A percentile compares a stretch with the other conserved stretches of the same genome.
Evolutionary conservation across 176 grass and related monocot genomes (phyloP).

Genomic region (Oryza meridionalis): DNA sequence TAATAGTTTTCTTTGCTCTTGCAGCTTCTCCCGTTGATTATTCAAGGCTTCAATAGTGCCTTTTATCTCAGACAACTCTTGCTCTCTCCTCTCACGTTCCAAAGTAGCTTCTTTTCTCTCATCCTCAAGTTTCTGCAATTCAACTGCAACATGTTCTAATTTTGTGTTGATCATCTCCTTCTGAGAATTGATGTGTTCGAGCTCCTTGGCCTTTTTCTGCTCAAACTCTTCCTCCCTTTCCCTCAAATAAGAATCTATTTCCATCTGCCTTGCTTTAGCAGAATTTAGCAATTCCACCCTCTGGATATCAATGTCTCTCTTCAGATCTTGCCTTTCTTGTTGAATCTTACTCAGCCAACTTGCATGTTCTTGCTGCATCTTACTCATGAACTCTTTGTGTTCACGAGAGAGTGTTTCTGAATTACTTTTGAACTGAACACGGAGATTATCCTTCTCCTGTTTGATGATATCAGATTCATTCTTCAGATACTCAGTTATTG

Average conservation of each 20-base stretch:
- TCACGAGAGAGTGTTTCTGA: conserved; percentile 71
- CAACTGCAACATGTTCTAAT: conserved; percentile 62
- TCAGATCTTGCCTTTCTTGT: conserved; percentile 79
- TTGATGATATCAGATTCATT: conserved; percentile 71
- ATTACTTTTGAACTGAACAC: conserved; percentile 66
- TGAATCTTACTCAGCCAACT: conserved; percentile 73
- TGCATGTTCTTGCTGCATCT: conserved; percentile 77
- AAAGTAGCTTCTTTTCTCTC: conserved; percentile 75
- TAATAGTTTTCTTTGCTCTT: conserved; percentile 87
- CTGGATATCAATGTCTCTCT: conserved; percentile 76
- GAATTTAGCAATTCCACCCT: conserved; percentile 68
- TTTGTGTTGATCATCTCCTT: conserved; percentile 65
- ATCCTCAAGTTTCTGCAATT: conserved; percentile 83
- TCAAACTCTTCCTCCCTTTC: conserved; percentile 77
- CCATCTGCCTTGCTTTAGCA: conserved; percentile 65
- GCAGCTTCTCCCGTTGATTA: conserved; percentile 83
- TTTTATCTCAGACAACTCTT: conserved; percentile 76
- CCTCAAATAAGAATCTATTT: conserved; percentile 71
- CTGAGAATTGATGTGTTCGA: conserved; percentile 70
- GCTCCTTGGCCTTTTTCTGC: conserved; percentile 69
- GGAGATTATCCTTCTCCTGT: conserved; percentile 76
- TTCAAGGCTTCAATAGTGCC: conserved; percentile 63
- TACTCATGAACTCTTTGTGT: conserved; percentile 75
- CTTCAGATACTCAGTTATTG: conserved; percentile 59
- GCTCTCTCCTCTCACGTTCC: conserved; percentile 73